Evolutionary conservation across 2,329 filamentous ascomycete genomes (phyloP).

Genomic region (Colletotrichum graminicola): DNA sequence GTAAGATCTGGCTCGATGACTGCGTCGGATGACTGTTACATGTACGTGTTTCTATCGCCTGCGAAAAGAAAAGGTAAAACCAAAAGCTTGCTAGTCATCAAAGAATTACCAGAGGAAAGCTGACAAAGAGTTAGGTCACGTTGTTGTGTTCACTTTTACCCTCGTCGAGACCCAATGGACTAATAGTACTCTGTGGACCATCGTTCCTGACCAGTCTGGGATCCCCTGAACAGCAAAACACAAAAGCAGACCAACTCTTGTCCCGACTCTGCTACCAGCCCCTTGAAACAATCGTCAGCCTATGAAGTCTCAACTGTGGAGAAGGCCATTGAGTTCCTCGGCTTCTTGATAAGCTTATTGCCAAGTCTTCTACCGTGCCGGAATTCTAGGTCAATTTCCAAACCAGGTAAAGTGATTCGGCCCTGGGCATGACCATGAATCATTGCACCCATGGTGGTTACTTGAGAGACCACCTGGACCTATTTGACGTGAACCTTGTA

Average conservation of each 20-base stretch:
- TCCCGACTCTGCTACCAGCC: not conserved
- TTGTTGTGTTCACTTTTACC: not conserved
- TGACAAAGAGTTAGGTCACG: not conserved
- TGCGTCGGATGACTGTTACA: not conserved
- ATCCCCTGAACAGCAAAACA: not conserved
- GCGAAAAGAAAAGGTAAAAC: not conserved
- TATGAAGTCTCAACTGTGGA: not conserved
- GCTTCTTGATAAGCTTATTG: constrained; percentile 15
- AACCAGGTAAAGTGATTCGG: not conserved
- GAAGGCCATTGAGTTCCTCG: not conserved
- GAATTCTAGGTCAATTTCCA: not conserved
- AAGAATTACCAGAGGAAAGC: not conserved
- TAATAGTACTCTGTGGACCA: not conserved
- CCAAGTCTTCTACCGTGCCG: not conserved
- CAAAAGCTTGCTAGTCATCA: not conserved
- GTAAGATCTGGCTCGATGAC: not conserved
- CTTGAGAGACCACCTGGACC: not conserved
- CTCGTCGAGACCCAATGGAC: not conserved
- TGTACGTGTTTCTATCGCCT: not conserved
- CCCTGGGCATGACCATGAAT: not conserved
- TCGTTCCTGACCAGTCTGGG: not conserved
- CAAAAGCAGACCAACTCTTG: not conserved
- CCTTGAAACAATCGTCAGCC: not conserved
- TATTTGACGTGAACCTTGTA: not conserved
- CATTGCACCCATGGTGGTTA: not conserved